Percentiles rank a stretch among this genome's conserved stretches.
phyloP scores from a whole-genome alignment of 2,329 filamentous ascomycete genomes.

The Ophiocordyceps camponoti-leonardi region DNA sequence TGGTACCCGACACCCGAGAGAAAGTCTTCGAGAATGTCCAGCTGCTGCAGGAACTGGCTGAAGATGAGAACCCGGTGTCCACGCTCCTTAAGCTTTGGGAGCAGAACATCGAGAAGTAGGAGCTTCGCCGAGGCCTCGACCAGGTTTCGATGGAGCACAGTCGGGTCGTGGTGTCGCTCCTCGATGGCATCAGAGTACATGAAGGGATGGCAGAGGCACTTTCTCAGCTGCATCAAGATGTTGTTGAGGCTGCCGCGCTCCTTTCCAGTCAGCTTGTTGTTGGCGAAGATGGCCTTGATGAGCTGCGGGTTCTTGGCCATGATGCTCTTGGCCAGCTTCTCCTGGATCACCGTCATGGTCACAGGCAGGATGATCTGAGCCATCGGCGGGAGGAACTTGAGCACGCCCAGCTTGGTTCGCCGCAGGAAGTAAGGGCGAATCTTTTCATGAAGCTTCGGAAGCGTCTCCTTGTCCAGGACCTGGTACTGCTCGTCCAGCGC shows the following conservation, averaged over 20 bases:
- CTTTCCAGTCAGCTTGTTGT: constrained; percentile 44
- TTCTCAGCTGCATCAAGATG: constrained; percentile 86
- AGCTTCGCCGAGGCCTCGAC: constrained; percentile 87
- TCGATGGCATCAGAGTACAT: constrained; percentile 85
- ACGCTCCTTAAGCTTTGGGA: constrained; percentile 70
- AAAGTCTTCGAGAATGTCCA: constrained; percentile 88
- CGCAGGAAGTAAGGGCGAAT: constrained; percentile 57
- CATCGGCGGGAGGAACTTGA: constrained; percentile 86
- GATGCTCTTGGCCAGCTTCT: constrained; percentile 88
- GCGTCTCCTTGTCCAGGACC: constrained; percentile 67
- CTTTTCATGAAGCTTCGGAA: constrained; percentile 63
- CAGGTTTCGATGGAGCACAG: constrained; percentile 58
- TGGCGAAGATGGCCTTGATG: constrained; percentile 70
- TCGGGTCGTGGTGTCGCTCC: constrained; percentile 48
- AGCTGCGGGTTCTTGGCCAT: constrained; percentile 79
- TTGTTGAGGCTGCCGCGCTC: constrained; percentile 80
- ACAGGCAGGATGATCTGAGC: constrained; percentile 89
- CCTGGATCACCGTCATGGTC: constrained; percentile 88
- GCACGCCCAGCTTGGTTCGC: constrained; percentile 76
- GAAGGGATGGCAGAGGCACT: constrained; percentile 91
- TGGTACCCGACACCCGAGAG: constrained; percentile 54
- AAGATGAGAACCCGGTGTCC: constrained; percentile 90
- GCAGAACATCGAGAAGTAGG: constrained; percentile 63
- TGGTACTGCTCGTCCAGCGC: constrained; percentile 58
- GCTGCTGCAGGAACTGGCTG: constrained; percentile 80